Evolutionary conservation across 1,284 basidiomycete genomes (phyloP).

Genomic region (Leccinum griseonigrum): DNA sequence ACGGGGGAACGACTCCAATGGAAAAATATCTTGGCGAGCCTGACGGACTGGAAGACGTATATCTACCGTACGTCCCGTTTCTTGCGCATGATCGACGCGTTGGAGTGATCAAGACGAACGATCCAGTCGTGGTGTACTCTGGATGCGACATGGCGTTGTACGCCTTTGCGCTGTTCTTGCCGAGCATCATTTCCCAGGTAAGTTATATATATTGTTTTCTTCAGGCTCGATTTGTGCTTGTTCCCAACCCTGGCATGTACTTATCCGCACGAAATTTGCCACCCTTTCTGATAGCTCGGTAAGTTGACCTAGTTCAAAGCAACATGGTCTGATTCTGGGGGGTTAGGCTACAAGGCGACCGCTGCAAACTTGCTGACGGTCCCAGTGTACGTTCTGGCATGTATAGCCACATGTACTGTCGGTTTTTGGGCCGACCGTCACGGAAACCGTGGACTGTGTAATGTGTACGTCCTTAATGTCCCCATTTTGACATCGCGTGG

Average conservation of each 20-base stretch:
- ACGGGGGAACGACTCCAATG: constrained; percentile 62
- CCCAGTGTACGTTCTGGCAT: constrained; percentile 66
- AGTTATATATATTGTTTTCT: not conserved
- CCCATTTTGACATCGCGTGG: not conserved
- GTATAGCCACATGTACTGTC: constrained; percentile 60
- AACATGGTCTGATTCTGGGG: not conserved
- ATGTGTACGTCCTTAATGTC: constrained; percentile 45
- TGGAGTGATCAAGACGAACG: not conserved
- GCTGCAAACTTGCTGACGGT: constrained; percentile 73
- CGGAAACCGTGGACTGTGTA: constrained; percentile 59
- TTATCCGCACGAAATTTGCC: not conserved
- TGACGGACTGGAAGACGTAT: constrained; percentile 76
- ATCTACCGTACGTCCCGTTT: constrained; percentile 46
- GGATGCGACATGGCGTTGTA: constrained; percentile 66
- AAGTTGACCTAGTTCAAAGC: constrained; percentile 24
- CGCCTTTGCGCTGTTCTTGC: constrained; percentile 71
- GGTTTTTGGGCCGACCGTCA: constrained; percentile 62
- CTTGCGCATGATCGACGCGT: not conserved
- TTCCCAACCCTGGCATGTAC: not conserved
- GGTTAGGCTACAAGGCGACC: constrained; percentile 61
- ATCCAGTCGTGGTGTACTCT: constrained; percentile 52
- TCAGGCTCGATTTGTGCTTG: not conserved
- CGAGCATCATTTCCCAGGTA: constrained; percentile 68
- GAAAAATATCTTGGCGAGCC: constrained; percentile 61
- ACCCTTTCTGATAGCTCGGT: constrained; percentile 41